Evolutionary conservation across 352 stramenopile species (phyloP).

Genomic region (Phytophthora pinifolia): DNA sequence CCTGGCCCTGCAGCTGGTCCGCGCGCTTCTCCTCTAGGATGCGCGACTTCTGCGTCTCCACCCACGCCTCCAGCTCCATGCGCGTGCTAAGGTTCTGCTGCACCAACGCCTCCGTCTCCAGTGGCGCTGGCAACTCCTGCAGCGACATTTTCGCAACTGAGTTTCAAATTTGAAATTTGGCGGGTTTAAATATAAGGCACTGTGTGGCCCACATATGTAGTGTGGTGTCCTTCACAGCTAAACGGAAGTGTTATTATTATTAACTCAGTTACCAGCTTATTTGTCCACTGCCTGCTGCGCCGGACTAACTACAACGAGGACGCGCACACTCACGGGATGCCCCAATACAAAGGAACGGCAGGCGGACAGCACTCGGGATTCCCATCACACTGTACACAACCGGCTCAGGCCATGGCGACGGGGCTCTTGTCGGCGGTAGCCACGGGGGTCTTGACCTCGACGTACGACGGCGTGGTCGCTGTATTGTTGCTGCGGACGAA

Average conservation of each 20-base stretch:
- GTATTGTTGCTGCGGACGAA: slow-evolving; percentile 26
- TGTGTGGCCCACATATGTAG: too few relatives aligned
- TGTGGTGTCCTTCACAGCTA: too few relatives aligned
- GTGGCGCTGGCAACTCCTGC: slow-evolving; percentile 29
- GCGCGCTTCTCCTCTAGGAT: slow-evolving; percentile 45
- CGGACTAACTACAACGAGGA: slow-evolving; percentile 13
- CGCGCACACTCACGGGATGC: slow-evolving; percentile 1
- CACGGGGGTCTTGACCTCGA: slow-evolving; percentile 32
- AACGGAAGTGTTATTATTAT: too few relatives aligned
- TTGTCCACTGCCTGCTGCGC: too few relatives aligned
- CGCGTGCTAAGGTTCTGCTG: slow-evolving; percentile 49
- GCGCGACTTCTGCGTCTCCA: slow-evolving; percentile 41
- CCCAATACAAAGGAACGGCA: slow-evolving; percentile 13
- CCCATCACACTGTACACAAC: neutral
- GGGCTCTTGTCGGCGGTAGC: slow-evolving; percentile 9
- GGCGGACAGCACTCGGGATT: neutral
- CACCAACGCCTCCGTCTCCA: slow-evolving; percentile 46
- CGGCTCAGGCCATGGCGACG: slow-evolving; percentile 19
- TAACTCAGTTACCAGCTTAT: too few relatives aligned
- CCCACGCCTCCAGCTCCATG: slow-evolving; percentile 45
- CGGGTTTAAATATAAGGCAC: too few relatives aligned
- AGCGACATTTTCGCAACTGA: slow-evolving; percentile 5
- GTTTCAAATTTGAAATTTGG: slow-evolving; percentile 10
- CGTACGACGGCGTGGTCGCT: slow-evolving; percentile 23
- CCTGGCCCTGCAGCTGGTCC: slow-evolving; percentile 44